phyloP scores from a whole-genome alignment of 257 asterid genomes.

The Rauvolfia tetraphylla region DNA sequence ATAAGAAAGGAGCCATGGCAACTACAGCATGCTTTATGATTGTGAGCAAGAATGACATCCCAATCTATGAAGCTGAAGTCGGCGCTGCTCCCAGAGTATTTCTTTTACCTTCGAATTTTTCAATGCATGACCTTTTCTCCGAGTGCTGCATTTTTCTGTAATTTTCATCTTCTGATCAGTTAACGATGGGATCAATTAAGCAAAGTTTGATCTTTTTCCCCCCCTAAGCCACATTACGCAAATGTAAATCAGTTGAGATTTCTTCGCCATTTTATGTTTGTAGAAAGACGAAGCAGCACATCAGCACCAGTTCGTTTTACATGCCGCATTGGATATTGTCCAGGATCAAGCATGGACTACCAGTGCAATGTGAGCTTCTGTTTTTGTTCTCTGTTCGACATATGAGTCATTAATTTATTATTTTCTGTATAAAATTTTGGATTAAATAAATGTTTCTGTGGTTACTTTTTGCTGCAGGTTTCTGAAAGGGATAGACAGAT shows the following conservation, averaged over 20 bases:
- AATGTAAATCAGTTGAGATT: not conserved
- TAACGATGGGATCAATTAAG: not conserved
- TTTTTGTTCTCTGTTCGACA: not conserved
- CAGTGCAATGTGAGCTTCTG: constrained; percentile 73
- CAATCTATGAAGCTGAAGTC: constrained; percentile 98
- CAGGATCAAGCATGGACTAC: constrained; percentile 91
- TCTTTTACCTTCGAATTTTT: not conserved
- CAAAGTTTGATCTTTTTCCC: not conserved
- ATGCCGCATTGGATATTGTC: constrained; percentile 80
- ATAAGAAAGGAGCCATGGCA: constrained; percentile 42
- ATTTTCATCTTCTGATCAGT: not conserved
- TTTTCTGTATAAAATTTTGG: not conserved
- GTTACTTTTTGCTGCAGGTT: constrained; percentile 43
- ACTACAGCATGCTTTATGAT: constrained; percentile 95
- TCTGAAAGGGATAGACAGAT: constrained; percentile 64
- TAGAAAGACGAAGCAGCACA: constrained; percentile 91
- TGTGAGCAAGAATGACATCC: constrained; percentile 87
- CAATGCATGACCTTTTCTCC: too few relatives aligned
- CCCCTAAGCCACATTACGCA: not conserved
- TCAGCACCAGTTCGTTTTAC: constrained; percentile 80
- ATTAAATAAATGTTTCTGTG: not conserved
- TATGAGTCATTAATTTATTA: not conserved
- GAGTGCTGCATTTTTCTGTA: not conserved
- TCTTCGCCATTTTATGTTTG: not conserved
- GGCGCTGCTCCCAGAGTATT: constrained; percentile 84